Percentiles rank a stretch among this genome's conserved stretches.
Evolutionary conservation across 2,329 filamentous ascomycete genomes (phyloP).

Genomic region (Alternaria solani): DNA sequence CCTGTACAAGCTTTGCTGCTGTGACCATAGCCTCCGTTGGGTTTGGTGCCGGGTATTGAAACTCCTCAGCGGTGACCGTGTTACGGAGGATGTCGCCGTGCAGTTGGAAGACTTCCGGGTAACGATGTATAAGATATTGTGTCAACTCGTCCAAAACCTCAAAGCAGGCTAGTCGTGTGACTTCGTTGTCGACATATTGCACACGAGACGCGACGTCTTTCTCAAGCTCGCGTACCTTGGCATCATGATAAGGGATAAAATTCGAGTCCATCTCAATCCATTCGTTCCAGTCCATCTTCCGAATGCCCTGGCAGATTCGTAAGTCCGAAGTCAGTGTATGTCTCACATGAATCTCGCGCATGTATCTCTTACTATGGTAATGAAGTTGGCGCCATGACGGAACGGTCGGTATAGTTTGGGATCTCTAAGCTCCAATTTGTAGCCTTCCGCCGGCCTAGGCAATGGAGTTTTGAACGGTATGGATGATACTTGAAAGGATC

Average conservation of each 20-base stretch:
- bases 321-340: too few relatives aligned
- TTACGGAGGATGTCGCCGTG: neutral
- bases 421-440: neutral
- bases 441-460: neutral
- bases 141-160: conserved; percentile 7
- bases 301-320: neutral
- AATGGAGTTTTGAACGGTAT: neutral
- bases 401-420: conserved; percentile 2
- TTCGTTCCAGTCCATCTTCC: conserved; percentile 7
- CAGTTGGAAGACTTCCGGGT: conserved; percentile 3
- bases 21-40: conserved; percentile 6
- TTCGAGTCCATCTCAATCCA: conserved; percentile 13
- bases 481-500: neutral
- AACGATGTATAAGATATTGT: conserved; percentile 7
- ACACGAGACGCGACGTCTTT: neutral
- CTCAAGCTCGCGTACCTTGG: neutral
- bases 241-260: conserved; percentile 2
- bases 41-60: neutral
- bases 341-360: too few relatives aligned
- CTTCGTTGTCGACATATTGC: neutral
- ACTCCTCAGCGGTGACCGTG: neutral
- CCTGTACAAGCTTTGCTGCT: conserved; percentile 3
- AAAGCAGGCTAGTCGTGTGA: conserved; percentile 1
- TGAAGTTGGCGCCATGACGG: neutral
- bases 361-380: neutral